phyloP scores from a whole-genome alignment of 176 grass and related monocot species.

The Oropetium thomaeum region DNA sequence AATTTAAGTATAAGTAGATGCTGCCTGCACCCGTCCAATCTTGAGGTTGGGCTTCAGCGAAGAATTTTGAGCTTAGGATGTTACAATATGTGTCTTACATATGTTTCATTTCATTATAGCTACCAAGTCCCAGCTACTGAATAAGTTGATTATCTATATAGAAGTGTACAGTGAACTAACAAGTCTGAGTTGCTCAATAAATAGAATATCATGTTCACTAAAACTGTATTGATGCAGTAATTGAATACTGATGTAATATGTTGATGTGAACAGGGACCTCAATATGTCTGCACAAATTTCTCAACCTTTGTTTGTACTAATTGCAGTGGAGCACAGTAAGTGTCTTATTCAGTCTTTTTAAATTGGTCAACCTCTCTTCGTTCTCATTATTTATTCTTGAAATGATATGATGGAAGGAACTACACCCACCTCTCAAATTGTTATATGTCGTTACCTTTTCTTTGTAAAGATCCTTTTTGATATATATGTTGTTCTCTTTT shows the following conservation, averaged over 20 bases:
- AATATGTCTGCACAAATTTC: slow-evolving; percentile 99
- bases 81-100: neutral
- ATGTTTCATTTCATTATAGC: slow-evolving; percentile 27
- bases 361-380: neutral
- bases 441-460: neutral
- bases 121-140: neutral
- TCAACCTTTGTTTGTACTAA: slow-evolving; percentile 97
- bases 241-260: slow-evolving; percentile 40
- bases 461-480: neutral
- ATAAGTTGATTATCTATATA: neutral
- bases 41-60: neutral
- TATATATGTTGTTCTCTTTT: neutral
- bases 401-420: slow-evolving; percentile 1
- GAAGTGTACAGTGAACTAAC: neutral
- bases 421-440: neutral
- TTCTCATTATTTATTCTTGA: slow-evolving; percentile 6
- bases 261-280: slow-evolving; percentile 76
- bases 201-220: neutral
- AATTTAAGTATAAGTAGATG: neutral
- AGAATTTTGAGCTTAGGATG: neutral
- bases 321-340: slow-evolving; percentile 99
- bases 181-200: slow-evolving; percentile 7
- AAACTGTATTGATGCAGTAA: neutral
- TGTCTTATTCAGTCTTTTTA: slow-evolving; percentile 31
- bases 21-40: neutral